Evolutionary conservation across 2,329 filamentous ascomycete genomes (phyloP).

Genomic region (Eurotiales sp.): DNA sequence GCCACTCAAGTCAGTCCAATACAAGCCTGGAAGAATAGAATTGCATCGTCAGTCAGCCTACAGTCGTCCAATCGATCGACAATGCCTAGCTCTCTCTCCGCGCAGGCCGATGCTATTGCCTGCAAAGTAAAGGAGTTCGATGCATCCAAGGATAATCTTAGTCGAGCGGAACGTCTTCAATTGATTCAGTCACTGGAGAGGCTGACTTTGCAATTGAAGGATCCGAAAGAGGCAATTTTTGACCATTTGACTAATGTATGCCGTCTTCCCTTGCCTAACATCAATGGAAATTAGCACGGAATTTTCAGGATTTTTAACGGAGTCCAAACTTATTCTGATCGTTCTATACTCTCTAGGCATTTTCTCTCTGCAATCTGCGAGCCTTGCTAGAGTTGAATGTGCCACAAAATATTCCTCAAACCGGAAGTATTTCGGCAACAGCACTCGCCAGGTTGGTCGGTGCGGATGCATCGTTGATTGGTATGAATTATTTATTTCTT

Average conservation of each 20-base stretch:
- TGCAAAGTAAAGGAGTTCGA: conserved; percentile 15
- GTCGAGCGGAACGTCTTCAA: conserved; percentile 15
- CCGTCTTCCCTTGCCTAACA: neutral
- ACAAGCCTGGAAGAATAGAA: too few relatives aligned
- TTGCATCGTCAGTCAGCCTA: neutral
- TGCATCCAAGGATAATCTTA: conserved; percentile 4
- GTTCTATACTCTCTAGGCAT: too few relatives aligned
- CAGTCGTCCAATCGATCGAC: neutral
- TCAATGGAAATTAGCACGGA: neutral
- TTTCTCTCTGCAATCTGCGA: conserved; percentile 18
- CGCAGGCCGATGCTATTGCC: conserved; percentile 15
- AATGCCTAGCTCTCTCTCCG: conserved; percentile 8
- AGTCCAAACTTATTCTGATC: too few relatives aligned
- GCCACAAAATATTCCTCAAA: conserved; percentile 24
- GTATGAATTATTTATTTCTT: neutral
- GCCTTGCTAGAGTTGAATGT: conserved; percentile 20
- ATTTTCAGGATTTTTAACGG: too few relatives aligned
- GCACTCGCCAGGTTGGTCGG: conserved; percentile 28
- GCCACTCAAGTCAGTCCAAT: too few relatives aligned
- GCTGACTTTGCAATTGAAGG: conserved; percentile 22
- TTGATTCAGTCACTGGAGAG: conserved; percentile 16
- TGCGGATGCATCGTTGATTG: conserved; percentile 26
- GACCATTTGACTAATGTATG: conserved; percentile 25
- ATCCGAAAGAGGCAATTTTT: conserved; percentile 25
- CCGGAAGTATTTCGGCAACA: conserved; percentile 18